A percentile compares a stretch with the other conserved stretches of the same genome.
Conservation (phyloP, 1,139 yeast genomes). For the Ogataea hybrid region DNA sequence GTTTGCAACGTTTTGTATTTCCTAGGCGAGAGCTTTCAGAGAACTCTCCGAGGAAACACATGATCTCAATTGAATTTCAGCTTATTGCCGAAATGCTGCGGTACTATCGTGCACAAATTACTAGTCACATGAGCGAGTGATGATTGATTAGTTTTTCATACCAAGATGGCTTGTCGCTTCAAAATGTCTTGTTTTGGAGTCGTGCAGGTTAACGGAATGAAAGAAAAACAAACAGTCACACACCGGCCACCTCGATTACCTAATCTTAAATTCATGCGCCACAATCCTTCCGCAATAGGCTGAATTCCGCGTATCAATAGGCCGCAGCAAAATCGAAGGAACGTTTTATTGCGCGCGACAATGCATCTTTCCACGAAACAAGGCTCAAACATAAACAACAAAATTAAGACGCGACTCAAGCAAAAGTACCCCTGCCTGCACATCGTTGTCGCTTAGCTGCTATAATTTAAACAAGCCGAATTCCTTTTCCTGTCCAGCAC, state of each 20-base stretch:
- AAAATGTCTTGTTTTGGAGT: background rate
- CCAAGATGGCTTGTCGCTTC: background rate
- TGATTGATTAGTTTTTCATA: background rate
- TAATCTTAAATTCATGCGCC: conserved; percentile 3
- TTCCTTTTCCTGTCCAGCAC: background rate
- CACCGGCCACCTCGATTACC: conserved; percentile 5
- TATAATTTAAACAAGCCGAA: too few relatives aligned
- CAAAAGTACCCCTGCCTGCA: background rate
- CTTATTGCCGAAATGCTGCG: too few relatives aligned
- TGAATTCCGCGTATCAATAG: conserved; percentile 1
- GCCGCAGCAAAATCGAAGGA: conserved; percentile 3
- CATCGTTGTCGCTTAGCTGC: background rate
- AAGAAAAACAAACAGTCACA: conserved; percentile 5
- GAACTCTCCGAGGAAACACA: too few relatives aligned
- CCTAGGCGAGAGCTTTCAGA: too few relatives aligned
- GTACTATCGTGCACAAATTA: too few relatives aligned
- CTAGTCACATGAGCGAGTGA: too few relatives aligned
- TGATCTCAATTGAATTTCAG: too few relatives aligned
- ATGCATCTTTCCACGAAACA: conserved; percentile 6
- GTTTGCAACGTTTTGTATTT: too few relatives aligned
- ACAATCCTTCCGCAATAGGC: background rate
- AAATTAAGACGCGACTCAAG: conserved; percentile 2
- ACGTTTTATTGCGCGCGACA: conserved; percentile 2
- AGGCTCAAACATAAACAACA: conserved; percentile 5
- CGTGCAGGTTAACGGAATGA: background rate